Conservation (phyloP, 192 early-diverging fungal species). For the Coemansia sp. region DNA sequence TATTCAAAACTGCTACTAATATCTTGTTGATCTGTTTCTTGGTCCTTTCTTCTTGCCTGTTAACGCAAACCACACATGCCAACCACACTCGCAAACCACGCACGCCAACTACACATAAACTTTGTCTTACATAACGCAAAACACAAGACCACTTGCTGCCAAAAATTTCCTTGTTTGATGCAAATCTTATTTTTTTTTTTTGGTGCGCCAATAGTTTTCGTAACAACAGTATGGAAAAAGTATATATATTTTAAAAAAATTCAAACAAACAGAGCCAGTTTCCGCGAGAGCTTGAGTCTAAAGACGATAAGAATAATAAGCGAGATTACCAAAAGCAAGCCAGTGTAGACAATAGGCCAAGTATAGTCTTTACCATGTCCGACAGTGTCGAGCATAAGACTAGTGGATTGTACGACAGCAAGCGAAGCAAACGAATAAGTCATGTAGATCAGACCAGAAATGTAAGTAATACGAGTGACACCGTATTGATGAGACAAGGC, state of each 20-base stretch:
- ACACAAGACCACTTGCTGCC: too few species aligned
- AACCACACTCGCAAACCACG: too few species aligned
- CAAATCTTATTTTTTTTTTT: too few species aligned
- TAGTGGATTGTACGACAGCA: constrained; percentile 39
- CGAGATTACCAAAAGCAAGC: constrained; percentile 28
- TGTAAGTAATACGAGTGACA: constrained; percentile 38
- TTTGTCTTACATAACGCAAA: too few species aligned
- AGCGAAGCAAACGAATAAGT: constrained; percentile 41
- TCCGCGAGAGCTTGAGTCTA: constrained; percentile 24
- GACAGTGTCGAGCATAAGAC: constrained; percentile 49
- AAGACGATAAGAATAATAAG: constrained; percentile 26
- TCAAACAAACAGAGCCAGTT: constrained; percentile 13
- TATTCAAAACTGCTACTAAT: too few species aligned
- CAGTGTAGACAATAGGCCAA: constrained; percentile 49
- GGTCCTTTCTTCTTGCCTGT: too few species aligned
- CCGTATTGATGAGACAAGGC: constrained; percentile 43
- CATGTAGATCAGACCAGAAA: constrained; percentile 52
- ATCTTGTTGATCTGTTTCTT: too few species aligned
- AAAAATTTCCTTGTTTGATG: too few species aligned
- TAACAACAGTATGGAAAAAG: too few species aligned
- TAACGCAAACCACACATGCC: too few species aligned
- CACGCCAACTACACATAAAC: too few species aligned
- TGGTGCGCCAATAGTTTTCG: too few species aligned
- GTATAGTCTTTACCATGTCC: constrained; percentile 45
- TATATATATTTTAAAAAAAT: background rate